Base-by-base conservation (phyloP, 2,329 filamentous ascomycete species). In the Apiospora malaysiana region DNA sequence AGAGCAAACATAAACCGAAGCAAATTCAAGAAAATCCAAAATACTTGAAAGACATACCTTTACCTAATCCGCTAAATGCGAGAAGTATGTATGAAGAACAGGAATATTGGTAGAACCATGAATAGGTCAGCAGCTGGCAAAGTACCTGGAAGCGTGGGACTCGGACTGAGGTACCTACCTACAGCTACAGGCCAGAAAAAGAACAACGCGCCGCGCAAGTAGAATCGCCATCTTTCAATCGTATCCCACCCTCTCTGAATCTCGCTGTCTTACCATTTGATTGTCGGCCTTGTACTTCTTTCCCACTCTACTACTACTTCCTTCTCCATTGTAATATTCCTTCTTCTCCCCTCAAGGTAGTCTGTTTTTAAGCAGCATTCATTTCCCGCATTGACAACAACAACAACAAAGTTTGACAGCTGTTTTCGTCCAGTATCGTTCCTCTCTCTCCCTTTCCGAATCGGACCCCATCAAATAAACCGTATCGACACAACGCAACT, bases 161-260 rank as follows among this genome's bases (percentile, higher is more conserved):
- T 59, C 8, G 5, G 4, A 45, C 51, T n/a, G 25, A n/a, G n/a
- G n/a, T n/a, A n/a, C n/a, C n/a, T 16, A 45, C 10, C 51, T 40
- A 32, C 32, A 32, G 32, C 32, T 63, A 63, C 32, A 12, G 32
- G 8, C 27, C 27, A 40, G 18, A 40, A 63, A 63, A 63, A 40
- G 56, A 63, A 40, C 56, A 63, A 63, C 56, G 56, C 56, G 56
- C 56, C 56, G 56, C 32, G 32, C 56, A 63, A 40, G 21, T 47
- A 40, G 56, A 63, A n/a, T 40, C 56, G 56, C 56, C 56, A 63
- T 40, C 56, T 40, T 40, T 40, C 12, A 63, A 63, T 63, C 56
- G 56, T 40, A 63, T 63, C 56, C 51, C 51, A 59, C 51, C 51
- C 27, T 59, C 51, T 32, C 25, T 21, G 32, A n/a, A 18, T 40